Evolutionary conservation across 2,329 filamentous ascomycete species (phyloP).

Genomic region (Diplodia seriata): DNA sequence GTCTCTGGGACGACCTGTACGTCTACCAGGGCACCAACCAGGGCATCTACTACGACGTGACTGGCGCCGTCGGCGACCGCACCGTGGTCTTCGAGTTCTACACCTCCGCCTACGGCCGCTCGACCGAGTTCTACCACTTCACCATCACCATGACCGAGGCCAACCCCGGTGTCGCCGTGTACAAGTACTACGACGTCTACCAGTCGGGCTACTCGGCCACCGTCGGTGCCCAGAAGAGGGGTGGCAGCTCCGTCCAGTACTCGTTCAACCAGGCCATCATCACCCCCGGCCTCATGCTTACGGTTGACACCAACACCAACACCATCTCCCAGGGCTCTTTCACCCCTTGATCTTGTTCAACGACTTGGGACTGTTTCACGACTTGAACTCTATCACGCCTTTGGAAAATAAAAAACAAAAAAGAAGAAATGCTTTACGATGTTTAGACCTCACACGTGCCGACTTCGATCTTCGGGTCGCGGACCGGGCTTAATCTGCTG

Average conservation of each 20-base stretch:
- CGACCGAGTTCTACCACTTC: conserved; percentile 9
- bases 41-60: conserved; percentile 1
- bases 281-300: not conserved
- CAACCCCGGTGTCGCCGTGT: conserved; percentile 1
- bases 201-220: not conserved
- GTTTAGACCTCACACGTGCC: not conserved
- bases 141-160: conserved; percentile 4
- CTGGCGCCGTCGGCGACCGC: not conserved
- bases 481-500: too few species aligned
- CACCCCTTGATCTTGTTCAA: not conserved
- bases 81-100: not conserved
- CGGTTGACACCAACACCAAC: not conserved
- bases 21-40: not conserved
- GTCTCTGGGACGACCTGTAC: not conserved
- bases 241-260: not conserved
- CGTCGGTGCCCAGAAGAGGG: not conserved
- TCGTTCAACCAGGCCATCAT: conserved; percentile 1
- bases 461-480: too few species aligned
- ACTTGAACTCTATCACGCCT: not conserved
- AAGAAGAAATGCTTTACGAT: not conserved
- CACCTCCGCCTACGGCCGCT: not conserved
- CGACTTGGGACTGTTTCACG: not conserved
- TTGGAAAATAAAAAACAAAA: not conserved
- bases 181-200: conserved; percentile 4
- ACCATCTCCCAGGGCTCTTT: not conserved